phyloP scores from a whole-genome alignment of 257 asterid species.

The Ophiorrhiza pumila region DNA sequence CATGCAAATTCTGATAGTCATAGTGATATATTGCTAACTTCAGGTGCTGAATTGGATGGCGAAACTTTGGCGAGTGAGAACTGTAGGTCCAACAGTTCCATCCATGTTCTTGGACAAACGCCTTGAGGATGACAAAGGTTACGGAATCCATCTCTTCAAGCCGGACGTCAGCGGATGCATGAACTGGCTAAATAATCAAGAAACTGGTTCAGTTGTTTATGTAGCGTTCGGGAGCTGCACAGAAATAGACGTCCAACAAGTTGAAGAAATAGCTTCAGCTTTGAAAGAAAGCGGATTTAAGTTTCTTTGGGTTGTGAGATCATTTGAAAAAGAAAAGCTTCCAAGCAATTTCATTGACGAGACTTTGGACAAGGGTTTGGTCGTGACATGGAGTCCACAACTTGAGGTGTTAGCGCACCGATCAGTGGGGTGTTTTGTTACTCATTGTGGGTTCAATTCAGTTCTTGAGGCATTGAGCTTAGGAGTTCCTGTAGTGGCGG shows the following conservation, averaged over 20 bases:
- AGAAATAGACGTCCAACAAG: conserved; percentile 35
- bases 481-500: conserved; percentile 60
- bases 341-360: conserved; percentile 26
- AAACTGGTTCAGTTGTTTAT: conserved; percentile 44
- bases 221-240: conserved; percentile 71
- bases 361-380: conserved; percentile 30
- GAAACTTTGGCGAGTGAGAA: conserved; percentile 16
- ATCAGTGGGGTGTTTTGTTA: conserved; percentile 53
- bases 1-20: not conserved
- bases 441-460: conserved; percentile 71
- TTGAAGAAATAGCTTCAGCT: conserved; percentile 46
- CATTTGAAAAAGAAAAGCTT: conserved; percentile 39
- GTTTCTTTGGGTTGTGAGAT: conserved; percentile 57
- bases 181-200: conserved; percentile 51
- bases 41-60: conserved; percentile 20
- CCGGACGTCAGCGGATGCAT: conserved; percentile 44
- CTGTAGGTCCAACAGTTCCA: conserved; percentile 43
- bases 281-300: conserved; percentile 20
- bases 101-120: conserved; percentile 50
- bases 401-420: conserved; percentile 46
- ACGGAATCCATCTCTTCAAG: conserved; percentile 61
- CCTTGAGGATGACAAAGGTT: conserved; percentile 48
- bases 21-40: too few species aligned
- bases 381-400: conserved; percentile 66
- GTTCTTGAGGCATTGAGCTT: conserved; percentile 49